Evolutionary conservation across 371 early-diverging fungal genomes (phyloP).

Genomic region (Batkoa obscura): DNA sequence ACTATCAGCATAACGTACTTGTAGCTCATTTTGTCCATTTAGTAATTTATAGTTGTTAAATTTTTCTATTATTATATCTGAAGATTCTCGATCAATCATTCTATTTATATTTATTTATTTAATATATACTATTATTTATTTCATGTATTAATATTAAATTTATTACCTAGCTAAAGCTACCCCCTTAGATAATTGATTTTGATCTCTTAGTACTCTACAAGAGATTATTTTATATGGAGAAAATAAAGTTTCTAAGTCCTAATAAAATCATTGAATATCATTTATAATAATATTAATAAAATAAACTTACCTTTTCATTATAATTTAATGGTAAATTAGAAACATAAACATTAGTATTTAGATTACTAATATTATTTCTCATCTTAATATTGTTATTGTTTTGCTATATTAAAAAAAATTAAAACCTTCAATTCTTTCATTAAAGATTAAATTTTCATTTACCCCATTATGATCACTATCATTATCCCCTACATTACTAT

Average conservation of each 20-base stretch:
- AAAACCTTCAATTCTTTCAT: no score
- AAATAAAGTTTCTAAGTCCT: constrained; percentile 43
- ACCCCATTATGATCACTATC: no score
- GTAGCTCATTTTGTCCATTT: constrained; percentile 33
- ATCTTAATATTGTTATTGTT: no score
- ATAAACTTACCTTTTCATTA: constrained; percentile 34
- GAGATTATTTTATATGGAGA: constrained; percentile 42
- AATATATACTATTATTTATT: no score
- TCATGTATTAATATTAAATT: not conserved
- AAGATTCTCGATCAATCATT: constrained; percentile 45
- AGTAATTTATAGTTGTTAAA: constrained; percentile 39
- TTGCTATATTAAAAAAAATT: no score
- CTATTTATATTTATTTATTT: constrained; percentile 14
- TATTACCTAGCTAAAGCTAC: constrained; percentile 60
- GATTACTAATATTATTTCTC: no score
- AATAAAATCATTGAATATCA: not conserved
- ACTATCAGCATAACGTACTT: constrained; percentile 67
- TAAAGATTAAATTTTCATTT: no score
- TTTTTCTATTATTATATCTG: constrained; percentile 37
- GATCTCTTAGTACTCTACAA: constrained; percentile 48
- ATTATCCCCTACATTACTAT: no score
- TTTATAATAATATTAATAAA: not conserved
- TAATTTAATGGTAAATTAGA: constrained; percentile 59
- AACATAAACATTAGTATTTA: constrained; percentile 51
- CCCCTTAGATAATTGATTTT: constrained; percentile 35